Base-by-base conservation (phyloP, 176 grass and related monocot genomes). In the Raddia guianensis region DNA sequence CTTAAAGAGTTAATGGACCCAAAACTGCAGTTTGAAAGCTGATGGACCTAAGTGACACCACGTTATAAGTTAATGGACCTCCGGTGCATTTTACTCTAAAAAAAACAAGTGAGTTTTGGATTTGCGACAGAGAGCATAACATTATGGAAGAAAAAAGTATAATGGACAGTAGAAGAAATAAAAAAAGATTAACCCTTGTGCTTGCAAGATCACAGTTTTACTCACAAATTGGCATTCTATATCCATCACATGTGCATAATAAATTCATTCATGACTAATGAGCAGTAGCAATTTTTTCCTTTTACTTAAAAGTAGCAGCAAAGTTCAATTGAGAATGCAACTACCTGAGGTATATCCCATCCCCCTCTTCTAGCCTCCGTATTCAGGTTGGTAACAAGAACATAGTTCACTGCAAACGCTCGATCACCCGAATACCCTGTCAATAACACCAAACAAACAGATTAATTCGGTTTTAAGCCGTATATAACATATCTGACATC, bases 351-450 rank as follows among this genome's bases (percentile, higher is more conserved):
- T 66, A 89, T 80, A 67, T 94, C 91, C 86, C 83, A 93, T 47
- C 79, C 89, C 67, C 91, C 91, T 66, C 57, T 90, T 32, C 44
- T 82, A 18, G 8, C 61, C 12, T 87, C 91, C 0, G 79, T 91
- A 33, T 48, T 86, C 48, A 97, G 79, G 76, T 97, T 91, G 58
- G 87, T 90, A 27, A 91, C 76, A 59, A 97, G 89, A 49, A 97
- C 91, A 54, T 84, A 97, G 33, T 90, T 92, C 16, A 94, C 87
- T 0, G 89, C 87, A 0, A 86, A 82, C 62, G 91, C 89, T 69
- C 66, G 80, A 72, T 90, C 80, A 14, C 72, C 84, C 12, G 89
- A 94, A 78, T 94, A 94, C 1, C 73, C 94, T 94, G 54, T 4
- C 75, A 60, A 50, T 9, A 34, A 55, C 19, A 80, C 45, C 21